A percentile compares a stretch with the other conserved stretches of the same genome.
Conservation (phyloP, 345 rosid species). For the Murraya koenigii region DNA sequence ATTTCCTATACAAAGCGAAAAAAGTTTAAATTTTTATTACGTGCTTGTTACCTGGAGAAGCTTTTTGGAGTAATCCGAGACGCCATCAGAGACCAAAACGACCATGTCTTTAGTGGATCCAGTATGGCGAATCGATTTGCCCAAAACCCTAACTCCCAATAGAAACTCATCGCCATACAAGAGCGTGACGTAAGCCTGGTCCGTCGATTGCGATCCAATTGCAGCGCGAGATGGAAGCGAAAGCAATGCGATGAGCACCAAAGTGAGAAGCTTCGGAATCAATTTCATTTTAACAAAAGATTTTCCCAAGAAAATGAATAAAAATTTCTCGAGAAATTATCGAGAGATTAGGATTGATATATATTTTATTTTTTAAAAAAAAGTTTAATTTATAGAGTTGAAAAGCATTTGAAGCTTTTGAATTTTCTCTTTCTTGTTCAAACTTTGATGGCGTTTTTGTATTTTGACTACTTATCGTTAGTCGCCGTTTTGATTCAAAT, state of each 20-base stretch:
- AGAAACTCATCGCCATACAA: conserved; percentile 93
- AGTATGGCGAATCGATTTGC: conserved; percentile 81
- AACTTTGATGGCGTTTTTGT: neutral
- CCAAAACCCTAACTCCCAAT: conserved; percentile 90
- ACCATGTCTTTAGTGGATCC: conserved; percentile 83
- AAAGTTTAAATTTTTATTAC: neutral
- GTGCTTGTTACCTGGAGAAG: conserved; percentile 48
- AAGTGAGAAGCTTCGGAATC: conserved; percentile 16
- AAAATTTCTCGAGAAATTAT: conserved; percentile 33
- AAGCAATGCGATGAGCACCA: conserved; percentile 26
- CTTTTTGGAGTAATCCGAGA: conserved; percentile 65
- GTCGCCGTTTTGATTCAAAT: neutral
- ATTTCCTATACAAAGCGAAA: neutral
- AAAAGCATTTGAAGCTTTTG: neutral
- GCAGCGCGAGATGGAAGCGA: conserved; percentile 34
- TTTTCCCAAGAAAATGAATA: conserved; percentile 32
- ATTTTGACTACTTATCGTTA: neutral
- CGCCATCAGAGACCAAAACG: conserved; percentile 92
- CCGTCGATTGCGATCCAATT: conserved; percentile 36
- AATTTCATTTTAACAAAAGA: conserved; percentile 22
- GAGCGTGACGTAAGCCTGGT: conserved; percentile 78
- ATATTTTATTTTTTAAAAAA: neutral
- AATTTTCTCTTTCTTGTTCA: neutral
- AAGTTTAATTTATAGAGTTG: neutral
- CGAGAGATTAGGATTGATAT: neutral